Conservation (phyloP, 305 asterid species). For the Solanum hybrid region DNA sequence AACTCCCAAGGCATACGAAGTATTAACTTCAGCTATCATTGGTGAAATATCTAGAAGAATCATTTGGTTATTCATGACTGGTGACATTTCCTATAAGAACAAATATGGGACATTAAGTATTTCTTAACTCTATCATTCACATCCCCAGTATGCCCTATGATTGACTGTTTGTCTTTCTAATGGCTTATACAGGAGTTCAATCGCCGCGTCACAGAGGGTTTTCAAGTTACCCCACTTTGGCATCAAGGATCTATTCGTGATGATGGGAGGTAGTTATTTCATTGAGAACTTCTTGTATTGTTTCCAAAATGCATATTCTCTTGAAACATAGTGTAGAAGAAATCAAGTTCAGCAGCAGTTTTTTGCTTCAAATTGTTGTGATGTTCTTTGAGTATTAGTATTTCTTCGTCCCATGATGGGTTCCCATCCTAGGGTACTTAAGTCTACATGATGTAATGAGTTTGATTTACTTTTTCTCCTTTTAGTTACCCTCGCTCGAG, state of each 20-base stretch:
- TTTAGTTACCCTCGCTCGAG: background rate
- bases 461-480: background rate
- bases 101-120: background rate
- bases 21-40: background rate
- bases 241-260: slow-evolving; percentile 82
- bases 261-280: slow-evolving; percentile 65
- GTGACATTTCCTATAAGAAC: background rate
- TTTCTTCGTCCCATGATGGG: background rate
- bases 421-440: background rate
- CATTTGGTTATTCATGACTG: background rate
- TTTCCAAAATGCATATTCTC: background rate
- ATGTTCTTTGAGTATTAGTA: background rate
- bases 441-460: background rate
- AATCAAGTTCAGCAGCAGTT: background rate
- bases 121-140: background rate
- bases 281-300: background rate
- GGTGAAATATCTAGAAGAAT: background rate
- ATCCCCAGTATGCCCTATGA: background rate
- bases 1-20: background rate
- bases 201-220: slow-evolving; percentile 71
- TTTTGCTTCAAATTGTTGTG: background rate
- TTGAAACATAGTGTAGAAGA: background rate
- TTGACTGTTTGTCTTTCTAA: background rate
- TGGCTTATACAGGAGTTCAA: slow-evolving; percentile 65
- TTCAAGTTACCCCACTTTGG: slow-evolving; percentile 95